Conservation (phyloP, 2,329 filamentous ascomycete species). For the Colletotrichum zoysiae region DNA sequence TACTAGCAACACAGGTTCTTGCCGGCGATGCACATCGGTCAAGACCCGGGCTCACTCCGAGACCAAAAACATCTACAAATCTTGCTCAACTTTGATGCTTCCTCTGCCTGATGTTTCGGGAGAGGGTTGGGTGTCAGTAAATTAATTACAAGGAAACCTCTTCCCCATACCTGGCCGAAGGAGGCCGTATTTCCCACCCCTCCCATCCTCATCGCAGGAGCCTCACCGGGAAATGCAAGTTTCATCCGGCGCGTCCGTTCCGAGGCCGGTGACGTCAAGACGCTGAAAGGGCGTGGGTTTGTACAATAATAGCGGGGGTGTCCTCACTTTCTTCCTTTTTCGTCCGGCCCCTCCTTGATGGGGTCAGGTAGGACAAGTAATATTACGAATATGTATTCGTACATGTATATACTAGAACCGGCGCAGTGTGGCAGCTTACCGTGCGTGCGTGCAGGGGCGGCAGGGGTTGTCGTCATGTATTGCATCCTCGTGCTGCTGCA, state of each 20-base stretch:
- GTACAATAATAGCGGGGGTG: not conserved
- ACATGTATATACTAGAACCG: no score
- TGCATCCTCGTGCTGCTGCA: not conserved
- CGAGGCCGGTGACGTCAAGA: constrained; percentile 15
- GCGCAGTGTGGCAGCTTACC: not conserved
- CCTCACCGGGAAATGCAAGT: constrained; percentile 4
- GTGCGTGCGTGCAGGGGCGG: not conserved
- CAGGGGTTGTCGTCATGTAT: not conserved
- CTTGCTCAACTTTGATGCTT: not conserved
- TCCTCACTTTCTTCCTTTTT: not conserved
- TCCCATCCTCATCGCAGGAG: not conserved
- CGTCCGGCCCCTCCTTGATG: not conserved
- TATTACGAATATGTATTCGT: not conserved
- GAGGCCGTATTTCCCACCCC: not conserved
- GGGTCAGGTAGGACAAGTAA: not conserved
- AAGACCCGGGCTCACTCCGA: not conserved
- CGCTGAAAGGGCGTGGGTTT: constrained; percentile 4
- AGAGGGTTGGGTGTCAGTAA: no score
- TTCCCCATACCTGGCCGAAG: not conserved
- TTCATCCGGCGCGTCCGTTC: constrained; percentile 15
- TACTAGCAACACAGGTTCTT: not conserved
- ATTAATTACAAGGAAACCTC: not conserved
- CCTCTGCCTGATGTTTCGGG: not conserved
- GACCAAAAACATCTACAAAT: not conserved
- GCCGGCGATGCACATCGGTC: not conserved